phyloP scores from a whole-genome alignment of 208 protist genomes.

The Leishmania mexicana region DNA sequence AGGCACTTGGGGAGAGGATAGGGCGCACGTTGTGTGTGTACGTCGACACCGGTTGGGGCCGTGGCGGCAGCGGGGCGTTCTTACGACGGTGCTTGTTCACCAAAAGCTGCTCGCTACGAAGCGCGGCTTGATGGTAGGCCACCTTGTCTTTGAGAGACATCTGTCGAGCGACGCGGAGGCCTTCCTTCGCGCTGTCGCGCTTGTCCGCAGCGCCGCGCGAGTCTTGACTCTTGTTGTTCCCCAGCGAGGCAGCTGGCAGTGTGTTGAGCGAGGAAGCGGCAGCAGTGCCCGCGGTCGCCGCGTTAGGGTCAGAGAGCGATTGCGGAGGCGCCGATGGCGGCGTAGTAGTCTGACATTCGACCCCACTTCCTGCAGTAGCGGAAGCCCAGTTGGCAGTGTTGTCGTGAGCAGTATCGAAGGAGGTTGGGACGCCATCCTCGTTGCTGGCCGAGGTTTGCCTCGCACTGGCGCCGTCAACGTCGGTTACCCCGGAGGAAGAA shows the following conservation, averaged over 20 bases:
- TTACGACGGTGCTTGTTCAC: constrained; percentile 50
- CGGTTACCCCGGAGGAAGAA: not conserved
- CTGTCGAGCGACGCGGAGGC: not conserved
- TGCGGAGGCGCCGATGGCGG: not conserved
- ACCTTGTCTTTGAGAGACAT: constrained; percentile 54
- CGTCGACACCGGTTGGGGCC: constrained; percentile 16
- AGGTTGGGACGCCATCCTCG: not conserved
- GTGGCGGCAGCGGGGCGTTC: constrained; percentile 44
- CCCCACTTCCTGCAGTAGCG: not conserved
- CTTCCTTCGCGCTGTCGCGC: not conserved
- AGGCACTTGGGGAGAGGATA: not conserved
- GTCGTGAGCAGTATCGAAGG: not conserved
- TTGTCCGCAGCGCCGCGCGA: not conserved
- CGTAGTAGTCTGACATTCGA: not conserved
- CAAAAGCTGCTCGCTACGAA: constrained; percentile 60
- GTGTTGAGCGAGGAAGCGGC: not conserved
- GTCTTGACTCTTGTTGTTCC: not conserved
- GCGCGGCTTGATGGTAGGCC: constrained; percentile 48
- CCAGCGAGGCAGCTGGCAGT: not conserved
- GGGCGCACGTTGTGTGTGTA: not conserved
- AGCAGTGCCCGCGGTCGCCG: not conserved
- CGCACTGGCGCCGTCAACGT: not conserved
- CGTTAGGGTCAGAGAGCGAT: not conserved
- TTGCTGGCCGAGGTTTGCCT: not conserved
- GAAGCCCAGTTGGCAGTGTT: not conserved